Evolutionary conservation across 2,329 filamentous ascomycete genomes (phyloP), one percentile per base, ranked within the genome.

Genomic region (Alternaria arborescens): DNA sequence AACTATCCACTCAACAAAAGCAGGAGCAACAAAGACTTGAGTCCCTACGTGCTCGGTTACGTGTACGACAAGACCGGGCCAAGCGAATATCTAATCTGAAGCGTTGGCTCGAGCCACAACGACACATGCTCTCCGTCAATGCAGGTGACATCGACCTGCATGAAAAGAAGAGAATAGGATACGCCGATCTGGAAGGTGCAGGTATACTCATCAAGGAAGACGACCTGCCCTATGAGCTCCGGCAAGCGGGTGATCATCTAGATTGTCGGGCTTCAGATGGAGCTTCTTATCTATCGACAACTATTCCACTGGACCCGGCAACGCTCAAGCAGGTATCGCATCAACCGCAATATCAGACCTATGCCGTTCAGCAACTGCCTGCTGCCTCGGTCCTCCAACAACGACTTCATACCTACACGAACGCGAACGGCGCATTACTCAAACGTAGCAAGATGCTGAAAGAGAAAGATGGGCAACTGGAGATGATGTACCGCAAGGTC

Each of bases 401-500:
- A 34, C 84, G 90, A 7, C 82, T 93, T 20, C 85, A 87, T 41
- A 91, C 91, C 3, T 90, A 97, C 61, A 84, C 87, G 57, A 81
- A 83, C 12, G 89, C 93, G 47, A 92, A 93, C 44, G 83, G 86
- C 42, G 83, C 85, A 18, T 87, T 95, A 12, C 82, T 87, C 54
- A 86, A 87, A 52, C 87, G 90, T 68, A 89, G 93, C 2, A 85
- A 86, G 18, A 86, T 86, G 6, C 85, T 99, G 8, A 90, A 92
- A 75, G 89, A 90, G 30, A 89, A 91, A 61, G 94, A 92, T 69
- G 89, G 89, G 5, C 93, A 97, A 55, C 84, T 97, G 4, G 94
- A 97, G 73, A 84, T 90, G 67, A 93, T 95, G 79, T 97, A 97
- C 76, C 87, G 93, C 26, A 91, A 90, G 67, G 92, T 98, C 30